Evolutionary conservation across 495 filamentous ascomycete genomes (phyloP).

Genomic region (Aspergillus nidulans): DNA sequence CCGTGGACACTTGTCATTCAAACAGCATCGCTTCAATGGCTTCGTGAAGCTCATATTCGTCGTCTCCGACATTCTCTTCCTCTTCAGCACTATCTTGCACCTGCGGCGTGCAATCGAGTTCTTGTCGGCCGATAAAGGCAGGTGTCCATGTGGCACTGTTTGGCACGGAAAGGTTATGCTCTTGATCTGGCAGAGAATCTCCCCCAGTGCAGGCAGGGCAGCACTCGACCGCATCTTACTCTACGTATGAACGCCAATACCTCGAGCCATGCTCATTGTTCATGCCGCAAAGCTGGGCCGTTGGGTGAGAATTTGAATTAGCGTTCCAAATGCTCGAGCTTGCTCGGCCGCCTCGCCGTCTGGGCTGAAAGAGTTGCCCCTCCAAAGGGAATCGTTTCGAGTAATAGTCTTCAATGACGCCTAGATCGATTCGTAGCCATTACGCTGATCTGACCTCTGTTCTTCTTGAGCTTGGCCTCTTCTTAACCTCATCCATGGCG

Average conservation of each 20-base stretch:
- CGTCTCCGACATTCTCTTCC: constrained; percentile 14
- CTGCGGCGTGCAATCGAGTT: constrained; percentile 24
- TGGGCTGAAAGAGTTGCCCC: constrained; percentile 19
- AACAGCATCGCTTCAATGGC: constrained; percentile 31
- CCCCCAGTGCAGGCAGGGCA: constrained; percentile 61
- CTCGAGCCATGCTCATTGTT: constrained; percentile 33
- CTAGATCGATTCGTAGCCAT: constrained; percentile 20
- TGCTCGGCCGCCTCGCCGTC: constrained; percentile 20
- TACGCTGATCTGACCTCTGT: background rate
- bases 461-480: background rate
- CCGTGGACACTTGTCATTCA: constrained; percentile 13
- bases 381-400: constrained; percentile 2
- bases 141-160: constrained; percentile 23
- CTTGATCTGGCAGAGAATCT: constrained; percentile 61
- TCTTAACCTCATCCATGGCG: constrained; percentile 33
- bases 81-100: constrained; percentile 17
- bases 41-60: constrained; percentile 32
- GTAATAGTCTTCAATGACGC: constrained; percentile 20
- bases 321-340: constrained; percentile 20
- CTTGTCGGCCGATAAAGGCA: constrained; percentile 32
- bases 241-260: constrained; percentile 63
- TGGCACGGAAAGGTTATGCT: constrained; percentile 30
- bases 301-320: constrained; percentile 35
- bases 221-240: constrained; percentile 41
- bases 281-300: constrained; percentile 41